Evolutionary conservation across 495 filamentous ascomycete genomes (phyloP), one percentile per base, ranked within the genome.

Genomic region (Hamigera avellanea): DNA sequence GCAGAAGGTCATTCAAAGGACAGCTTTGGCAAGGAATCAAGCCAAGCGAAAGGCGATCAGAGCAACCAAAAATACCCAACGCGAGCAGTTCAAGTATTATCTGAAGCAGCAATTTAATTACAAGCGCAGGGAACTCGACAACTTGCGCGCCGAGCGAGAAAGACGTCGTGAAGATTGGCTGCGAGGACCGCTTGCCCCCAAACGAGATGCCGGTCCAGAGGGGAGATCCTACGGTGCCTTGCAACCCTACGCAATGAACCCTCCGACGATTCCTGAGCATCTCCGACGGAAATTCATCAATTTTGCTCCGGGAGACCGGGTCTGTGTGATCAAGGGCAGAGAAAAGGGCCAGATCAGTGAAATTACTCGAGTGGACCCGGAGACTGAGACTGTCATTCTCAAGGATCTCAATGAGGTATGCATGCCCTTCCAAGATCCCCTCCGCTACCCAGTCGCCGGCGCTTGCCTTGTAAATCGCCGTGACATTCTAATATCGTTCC

Each of bases 321-420:
- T 93, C 19, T 83, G 86, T 25, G 53, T 93, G 21, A 60, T 81
- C 31, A 76, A 79, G 33, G 86, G 88, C 14, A 64, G 64, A 39
- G 81, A 88, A 43, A 80, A 78, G 63, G 85, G 86, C 39, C 80
- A 78, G 58, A 93, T 98, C 61, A 80, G 78, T 18, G 61, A 59
- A 19, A 73, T 95, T 19, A 49, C 37, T 32, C 45, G 55, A n/a
- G 65, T 94, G 25, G 62, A 80, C 40, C 50, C 49, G 14, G 59
- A 69, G 1, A 67, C 46, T 26, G 75, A 79, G 46, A 69, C 66
- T 30, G 63, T 89, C 19, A 53, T 52, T 2, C 60, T 95, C 17
- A 66, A 74, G 43, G 75, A 76, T 23, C 30, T 83, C 37, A 83
- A 83, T 50, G 61, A 69, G 70, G 86, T 94, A 64, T 41, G 73